Evolutionary conservation across 1,284 basidiomycete genomes (phyloP), one percentile per base, ranked within the genome.

Genomic region (Trametes versicolor): DNA sequence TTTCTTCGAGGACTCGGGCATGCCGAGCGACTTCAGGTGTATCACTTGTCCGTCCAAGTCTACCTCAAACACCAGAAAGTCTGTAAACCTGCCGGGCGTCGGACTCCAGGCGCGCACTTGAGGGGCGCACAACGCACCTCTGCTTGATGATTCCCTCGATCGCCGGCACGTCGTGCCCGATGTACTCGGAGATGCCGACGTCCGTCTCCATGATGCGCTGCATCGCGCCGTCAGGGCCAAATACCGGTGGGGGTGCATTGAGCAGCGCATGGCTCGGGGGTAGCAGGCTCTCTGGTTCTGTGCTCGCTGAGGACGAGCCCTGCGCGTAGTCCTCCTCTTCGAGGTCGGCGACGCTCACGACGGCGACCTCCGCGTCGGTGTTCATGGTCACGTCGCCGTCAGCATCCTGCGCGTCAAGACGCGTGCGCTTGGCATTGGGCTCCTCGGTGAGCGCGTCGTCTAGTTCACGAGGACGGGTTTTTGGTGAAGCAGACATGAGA

Each of bases 111-210:
- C 52, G 52, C 52, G 34, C 55, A 56, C 60, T 32, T 8, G 5
- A 6, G 43, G 21, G 34, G 21, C 21, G 27, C 3, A 41, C 12
- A 6, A 70, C 83, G 66, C 66, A 95, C 96, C 96, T 85, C 79
- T 98, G 96, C 79, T 98, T 98, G 77, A 98, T 97, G 73, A 98
- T 96, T 9, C 94, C 96, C 55, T 91, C 84, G 67, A 98, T 90
- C 70, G 86, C 85, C 5, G 90, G 84, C n/a, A 91, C 84, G 63
- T 86, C 85, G 25, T 83, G 82, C 13, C 89, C 88, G 67, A 95
- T 87, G 77, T 96, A 98, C 72, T 95, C 92, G 9, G 93, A 93
- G 62, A 98, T 97, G 1, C 96, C 96, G 55, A 97, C 96, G 74
- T 97, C 92, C 8, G 84, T 82, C 77, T 98, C 95, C 61, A 88